Evolutionary conservation across 768 basidiomycete species (phyloP).

Genomic region (Macrolepiota fuliginosa): DNA sequence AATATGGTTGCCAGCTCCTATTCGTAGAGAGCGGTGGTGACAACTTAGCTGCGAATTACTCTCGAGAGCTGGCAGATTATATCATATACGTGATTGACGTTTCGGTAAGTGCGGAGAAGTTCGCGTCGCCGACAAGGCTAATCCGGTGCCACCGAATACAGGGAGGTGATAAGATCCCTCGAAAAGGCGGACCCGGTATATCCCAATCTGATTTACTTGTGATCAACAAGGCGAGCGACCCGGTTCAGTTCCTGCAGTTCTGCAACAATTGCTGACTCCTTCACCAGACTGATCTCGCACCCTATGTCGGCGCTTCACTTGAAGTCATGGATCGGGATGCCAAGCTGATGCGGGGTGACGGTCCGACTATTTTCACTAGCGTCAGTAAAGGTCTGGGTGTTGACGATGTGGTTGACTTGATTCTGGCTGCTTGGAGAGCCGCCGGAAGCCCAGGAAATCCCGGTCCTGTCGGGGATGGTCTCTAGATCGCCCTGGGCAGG

Average conservation of each 20-base stretch:
- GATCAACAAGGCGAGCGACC: conserved; percentile 77
- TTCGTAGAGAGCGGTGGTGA: conserved; percentile 97
- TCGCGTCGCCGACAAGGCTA: background rate
- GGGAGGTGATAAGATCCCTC: conserved; percentile 98
- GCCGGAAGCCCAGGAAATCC: conserved; percentile 71
- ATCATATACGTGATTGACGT: conserved; percentile 94
- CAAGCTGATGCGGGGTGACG: conserved; percentile 90
- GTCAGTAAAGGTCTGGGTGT: conserved; percentile 79
- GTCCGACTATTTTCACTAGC: conserved; percentile 90
- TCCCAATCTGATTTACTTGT: conserved; percentile 93
- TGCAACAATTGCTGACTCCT: background rate
- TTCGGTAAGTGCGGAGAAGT: conserved; percentile 45
- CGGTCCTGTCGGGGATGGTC: conserved; percentile 44
- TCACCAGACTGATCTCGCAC: conserved; percentile 85
- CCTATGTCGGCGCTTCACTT: conserved; percentile 88
- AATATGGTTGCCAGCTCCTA: conserved; percentile 85
- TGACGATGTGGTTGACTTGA: conserved; percentile 75
- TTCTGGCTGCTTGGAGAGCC: conserved; percentile 86
- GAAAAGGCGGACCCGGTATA: conserved; percentile 98
- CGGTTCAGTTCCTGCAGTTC: background rate
- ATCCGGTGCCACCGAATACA: conserved; percentile 21
- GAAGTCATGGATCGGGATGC: conserved; percentile 94
- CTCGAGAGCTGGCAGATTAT: conserved; percentile 94
- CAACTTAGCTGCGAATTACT: conserved; percentile 96
- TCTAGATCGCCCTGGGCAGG: background rate